Conservation (phyloP, 192 early-diverging fungal species). For the Coemansia sp. region DNA sequence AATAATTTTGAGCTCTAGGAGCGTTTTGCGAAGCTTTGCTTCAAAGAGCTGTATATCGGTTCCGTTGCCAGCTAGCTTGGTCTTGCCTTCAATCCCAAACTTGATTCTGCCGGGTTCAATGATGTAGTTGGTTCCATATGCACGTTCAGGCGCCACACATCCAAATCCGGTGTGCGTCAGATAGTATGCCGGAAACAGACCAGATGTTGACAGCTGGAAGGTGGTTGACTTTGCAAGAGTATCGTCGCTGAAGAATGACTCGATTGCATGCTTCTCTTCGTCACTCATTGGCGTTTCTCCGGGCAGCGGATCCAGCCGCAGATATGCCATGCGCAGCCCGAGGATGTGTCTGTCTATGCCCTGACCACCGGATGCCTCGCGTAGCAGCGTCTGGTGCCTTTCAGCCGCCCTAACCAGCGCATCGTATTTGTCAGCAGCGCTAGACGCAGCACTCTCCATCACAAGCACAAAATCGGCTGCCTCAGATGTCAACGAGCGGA, state of each 20-base stretch:
- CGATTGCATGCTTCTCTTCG: conserved; percentile 21
- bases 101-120: conserved; percentile 66
- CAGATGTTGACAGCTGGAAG: conserved; percentile 80
- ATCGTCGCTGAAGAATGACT: conserved; percentile 65
- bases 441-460: conserved; percentile 59
- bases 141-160: conserved; percentile 72
- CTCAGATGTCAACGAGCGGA: conserved; percentile 73
- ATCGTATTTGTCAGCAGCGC: conserved; percentile 42
- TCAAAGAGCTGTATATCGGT: conserved; percentile 30
- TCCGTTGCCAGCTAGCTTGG: conserved; percentile 21
- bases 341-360: conserved; percentile 86
- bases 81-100: conserved; percentile 82
- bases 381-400: conserved; percentile 73
- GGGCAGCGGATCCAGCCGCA: conserved; percentile 56
- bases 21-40: conserved; percentile 13
- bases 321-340: conserved; percentile 68
- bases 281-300: conserved; percentile 12
- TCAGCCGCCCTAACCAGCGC: conserved; percentile 64
- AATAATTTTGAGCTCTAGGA: conserved; percentile 22
- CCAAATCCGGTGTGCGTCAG: conserved; percentile 86
- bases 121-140: conserved; percentile 90
- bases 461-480: conserved; percentile 69
- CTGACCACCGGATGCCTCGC: conserved; percentile 66
- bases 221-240: conserved; percentile 64
- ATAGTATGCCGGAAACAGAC: conserved; percentile 69